A percentile compares a stretch with the other conserved stretches of the same genome.
phyloP scores from a whole-genome alignment of 768 basidiomycete species.

The Tulasnella calospora region DNA sequence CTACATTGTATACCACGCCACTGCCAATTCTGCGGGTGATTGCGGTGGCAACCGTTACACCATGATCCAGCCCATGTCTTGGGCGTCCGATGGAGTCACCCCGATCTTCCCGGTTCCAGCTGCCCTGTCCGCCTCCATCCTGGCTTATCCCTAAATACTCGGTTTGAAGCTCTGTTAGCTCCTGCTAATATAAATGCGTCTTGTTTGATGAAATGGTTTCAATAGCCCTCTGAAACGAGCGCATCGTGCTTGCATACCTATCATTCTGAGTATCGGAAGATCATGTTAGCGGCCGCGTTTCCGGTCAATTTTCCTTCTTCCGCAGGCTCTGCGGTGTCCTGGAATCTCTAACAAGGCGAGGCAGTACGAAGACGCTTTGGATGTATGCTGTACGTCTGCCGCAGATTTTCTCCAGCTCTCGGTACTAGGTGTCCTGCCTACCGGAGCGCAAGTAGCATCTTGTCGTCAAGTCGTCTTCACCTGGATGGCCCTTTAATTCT shows the following conservation, averaged over 20 bases:
- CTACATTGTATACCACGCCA: constrained; percentile 22
- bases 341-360: no score
- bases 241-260: neutral
- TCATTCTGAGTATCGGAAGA: neutral
- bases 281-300: neutral
- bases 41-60: constrained; percentile 26
- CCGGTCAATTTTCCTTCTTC: no score
- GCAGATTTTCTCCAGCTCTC: no score
- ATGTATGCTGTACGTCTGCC: no score
- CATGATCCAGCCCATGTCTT: constrained; percentile 25
- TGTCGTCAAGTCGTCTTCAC: no score
- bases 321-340: no score
- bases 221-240: no score
- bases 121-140: neutral
- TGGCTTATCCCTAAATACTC: neutral
- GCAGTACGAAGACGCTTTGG: no score
- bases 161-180: no score
- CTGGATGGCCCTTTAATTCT: no score
- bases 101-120: neutral
- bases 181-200: neutral
- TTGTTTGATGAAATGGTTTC: neutral
- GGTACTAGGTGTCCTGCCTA: no score
- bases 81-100: constrained; percentile 9
- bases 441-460: no score
- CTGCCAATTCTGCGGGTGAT: constrained; percentile 13